Base-by-base conservation (phyloP, 2,329 filamentous ascomycete genomes). In the Allantophomopsis cytisporea region DNA sequence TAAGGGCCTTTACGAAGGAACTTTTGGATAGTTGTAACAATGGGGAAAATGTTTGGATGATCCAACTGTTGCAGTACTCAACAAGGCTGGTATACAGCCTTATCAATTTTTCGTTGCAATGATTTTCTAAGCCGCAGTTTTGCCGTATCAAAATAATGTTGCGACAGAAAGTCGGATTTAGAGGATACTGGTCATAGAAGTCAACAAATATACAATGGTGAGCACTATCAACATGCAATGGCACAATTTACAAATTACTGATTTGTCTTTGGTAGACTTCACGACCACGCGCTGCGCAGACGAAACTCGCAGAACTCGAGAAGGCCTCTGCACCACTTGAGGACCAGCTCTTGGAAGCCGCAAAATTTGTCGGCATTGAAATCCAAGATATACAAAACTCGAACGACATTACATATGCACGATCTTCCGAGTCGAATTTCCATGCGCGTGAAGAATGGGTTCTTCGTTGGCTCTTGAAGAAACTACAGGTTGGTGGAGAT, bases 391-490 rank as follows among this genome's bases (percentile, higher is more conserved):
- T 57, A 32, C 42, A 51, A 20, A 45, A 37, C 17, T 44, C 45
- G 38, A 47, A 40, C 7, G 3, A 3, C 11, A 5, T 28, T 23
- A 45, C 39, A 43, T 36, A 35, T 10, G 17, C 36, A 11, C 13
- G 14, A 33, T 37, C 30, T 35, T 34, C 18, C 32, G 34, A 5
- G 41, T 43, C 14, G 36, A 37, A 21, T 20, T 37, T 51, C 42
- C 51, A 54, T 46, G 54, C 50, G 20, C 69, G 72, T 50, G 71
- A 76, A 50, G 76, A 82, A 61, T 82, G 76, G 75, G 65, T 80
- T 12, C 54, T 81, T 41, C 69, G 71, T 50, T 83, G 79, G 79
- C 58, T 81, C 17, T 60, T 80, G 49, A 76, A 73, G 48, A 77
- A 71, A 51, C 47, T 80, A 39, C 51, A 69, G 65, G 47, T 43